A percentile compares a stretch with the other conserved stretches of the same genome.
Conservation (phyloP, 371 early-diverging fungal species). For the Lichtheimia corymbifera region DNA sequence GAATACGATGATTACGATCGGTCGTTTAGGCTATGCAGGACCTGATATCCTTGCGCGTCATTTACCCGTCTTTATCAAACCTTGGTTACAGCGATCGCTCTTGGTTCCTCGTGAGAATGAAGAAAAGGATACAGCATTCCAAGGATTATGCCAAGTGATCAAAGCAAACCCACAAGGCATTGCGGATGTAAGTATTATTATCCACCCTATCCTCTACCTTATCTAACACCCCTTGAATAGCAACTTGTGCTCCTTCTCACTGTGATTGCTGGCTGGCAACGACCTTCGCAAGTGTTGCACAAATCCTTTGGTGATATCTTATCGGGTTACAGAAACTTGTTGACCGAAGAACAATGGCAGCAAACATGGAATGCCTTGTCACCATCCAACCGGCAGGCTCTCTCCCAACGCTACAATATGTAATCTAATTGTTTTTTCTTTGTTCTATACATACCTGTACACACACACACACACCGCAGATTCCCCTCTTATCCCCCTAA, state of each 20-base stretch:
- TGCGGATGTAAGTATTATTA: constrained; percentile 33
- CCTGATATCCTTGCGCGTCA: constrained; percentile 72
- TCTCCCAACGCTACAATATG: constrained; percentile 10
- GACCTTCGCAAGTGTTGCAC: constrained; percentile 59
- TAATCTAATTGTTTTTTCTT: constrained; percentile 3
- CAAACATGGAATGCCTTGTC: constrained; percentile 36
- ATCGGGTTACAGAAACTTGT: constrained; percentile 66
- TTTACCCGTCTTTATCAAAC: constrained; percentile 65
- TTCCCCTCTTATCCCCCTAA: too few relatives aligned
- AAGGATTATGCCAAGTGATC: constrained; percentile 84
- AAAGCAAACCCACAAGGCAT: constrained; percentile 80
- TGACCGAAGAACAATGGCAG: constrained; percentile 65
- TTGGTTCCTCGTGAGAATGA: constrained; percentile 73
- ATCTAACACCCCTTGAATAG: constrained; percentile 22
- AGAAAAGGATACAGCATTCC: constrained; percentile 92
- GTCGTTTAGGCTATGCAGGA: constrained; percentile 81
- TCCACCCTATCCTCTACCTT: background rate
- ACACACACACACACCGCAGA: too few relatives aligned
- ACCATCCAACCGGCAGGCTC: constrained; percentile 8
- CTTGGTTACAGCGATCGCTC: constrained; percentile 70
- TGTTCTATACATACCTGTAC: too few relatives aligned
- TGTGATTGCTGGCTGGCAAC: constrained; percentile 69
- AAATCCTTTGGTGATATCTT: constrained; percentile 66
- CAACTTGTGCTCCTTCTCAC: constrained; percentile 70
- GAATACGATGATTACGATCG: constrained; percentile 91